phyloP scores from a whole-genome alignment of 805 yeast species.

The Yamadazyma tumulicola region DNA sequence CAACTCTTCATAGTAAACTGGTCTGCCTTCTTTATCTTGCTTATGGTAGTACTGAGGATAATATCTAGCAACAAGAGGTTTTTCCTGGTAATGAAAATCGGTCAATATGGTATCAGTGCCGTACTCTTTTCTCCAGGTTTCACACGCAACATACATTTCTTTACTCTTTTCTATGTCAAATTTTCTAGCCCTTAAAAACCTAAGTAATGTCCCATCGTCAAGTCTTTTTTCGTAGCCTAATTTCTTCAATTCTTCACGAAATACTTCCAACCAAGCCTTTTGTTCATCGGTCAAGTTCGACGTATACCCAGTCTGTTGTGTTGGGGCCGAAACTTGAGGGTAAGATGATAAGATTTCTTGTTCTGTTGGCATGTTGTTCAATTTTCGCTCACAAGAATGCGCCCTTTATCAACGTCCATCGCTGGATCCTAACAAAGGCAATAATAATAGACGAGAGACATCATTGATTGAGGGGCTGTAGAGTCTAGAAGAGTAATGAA shows the following conservation, averaged over 20 bases:
- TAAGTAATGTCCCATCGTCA: conserved; percentile 81
- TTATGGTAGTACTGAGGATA: conserved; percentile 98
- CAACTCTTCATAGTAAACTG: conserved; percentile 88
- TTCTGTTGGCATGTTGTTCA: conserved; percentile 18
- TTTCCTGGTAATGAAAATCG: conserved; percentile 88
- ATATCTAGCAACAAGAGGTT: conserved; percentile 78
- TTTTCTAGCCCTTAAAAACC: conserved; percentile 93
- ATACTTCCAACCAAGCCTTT: conserved; percentile 50
- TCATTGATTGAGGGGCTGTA: too few species aligned
- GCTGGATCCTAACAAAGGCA: too few species aligned
- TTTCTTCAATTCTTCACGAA: conserved; percentile 56
- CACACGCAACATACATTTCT: conserved; percentile 81
- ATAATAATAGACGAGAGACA: too few species aligned
- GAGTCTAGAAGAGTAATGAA: too few species aligned
- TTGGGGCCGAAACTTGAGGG: conserved; percentile 65
- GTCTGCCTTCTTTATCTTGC: conserved; percentile 95
- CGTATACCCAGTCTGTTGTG: conserved; percentile 73
- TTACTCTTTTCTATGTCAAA: conserved; percentile 77
- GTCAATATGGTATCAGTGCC: conserved; percentile 82
- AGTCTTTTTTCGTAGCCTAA: conserved; percentile 69
- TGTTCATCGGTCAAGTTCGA: conserved; percentile 74
- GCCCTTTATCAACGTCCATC: too few species aligned
- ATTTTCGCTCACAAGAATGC: too few species aligned
- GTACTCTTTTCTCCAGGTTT: conserved; percentile 83
- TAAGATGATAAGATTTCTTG: conserved; percentile 48